These are phyloP conservation scores for Pichiaceae sp. DNA, from an alignment of 1,139 yeast species.

Conservation along the genomic window DNA sequence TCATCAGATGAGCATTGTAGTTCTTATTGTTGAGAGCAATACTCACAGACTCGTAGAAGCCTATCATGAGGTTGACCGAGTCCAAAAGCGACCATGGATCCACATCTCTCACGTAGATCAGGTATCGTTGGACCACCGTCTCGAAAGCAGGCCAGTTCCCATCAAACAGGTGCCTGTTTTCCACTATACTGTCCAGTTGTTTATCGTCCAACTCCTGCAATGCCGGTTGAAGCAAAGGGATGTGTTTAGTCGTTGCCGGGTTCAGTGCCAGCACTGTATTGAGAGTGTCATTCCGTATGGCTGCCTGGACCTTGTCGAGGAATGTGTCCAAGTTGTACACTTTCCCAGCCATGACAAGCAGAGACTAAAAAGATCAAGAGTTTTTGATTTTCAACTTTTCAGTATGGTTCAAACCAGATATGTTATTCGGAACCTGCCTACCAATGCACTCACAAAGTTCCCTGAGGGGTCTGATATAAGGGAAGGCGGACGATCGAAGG, in stretches of 20 bases:
- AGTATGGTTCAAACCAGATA: too few relatives aligned
- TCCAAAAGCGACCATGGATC: conserved; percentile 50
- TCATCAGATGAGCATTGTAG: conserved; percentile 38
- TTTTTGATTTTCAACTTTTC: too few relatives aligned
- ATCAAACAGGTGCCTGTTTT: conserved; percentile 27
- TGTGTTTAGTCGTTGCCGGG: conserved; percentile 9
- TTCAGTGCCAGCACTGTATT: conserved; percentile 11
- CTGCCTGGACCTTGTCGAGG: conserved; percentile 7
- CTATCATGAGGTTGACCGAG: conserved; percentile 53
- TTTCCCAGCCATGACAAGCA: too few relatives aligned
- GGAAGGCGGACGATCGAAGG: too few relatives aligned
- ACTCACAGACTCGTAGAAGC: conserved; percentile 44
- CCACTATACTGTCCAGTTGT: conserved; percentile 24
- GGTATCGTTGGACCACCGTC: conserved; percentile 40
- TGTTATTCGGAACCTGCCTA: too few relatives aligned
- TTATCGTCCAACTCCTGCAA: conserved; percentile 13
- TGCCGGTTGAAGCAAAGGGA: conserved; percentile 16
- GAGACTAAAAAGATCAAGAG: too few relatives aligned
- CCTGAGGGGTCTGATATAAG: too few relatives aligned
- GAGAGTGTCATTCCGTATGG: conserved; percentile 6
- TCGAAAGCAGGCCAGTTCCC: conserved; percentile 49
- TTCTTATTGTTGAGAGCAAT: conserved; percentile 50
- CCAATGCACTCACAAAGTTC: too few relatives aligned
- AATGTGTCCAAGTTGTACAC: conserved; percentile 9
- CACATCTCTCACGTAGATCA: conserved; percentile 43